Percentiles rank a stretch among this genome's conserved stretches.
Evolutionary conservation across 1,284 basidiomycete species (phyloP).

Genomic region (Grifola frondosa): DNA sequence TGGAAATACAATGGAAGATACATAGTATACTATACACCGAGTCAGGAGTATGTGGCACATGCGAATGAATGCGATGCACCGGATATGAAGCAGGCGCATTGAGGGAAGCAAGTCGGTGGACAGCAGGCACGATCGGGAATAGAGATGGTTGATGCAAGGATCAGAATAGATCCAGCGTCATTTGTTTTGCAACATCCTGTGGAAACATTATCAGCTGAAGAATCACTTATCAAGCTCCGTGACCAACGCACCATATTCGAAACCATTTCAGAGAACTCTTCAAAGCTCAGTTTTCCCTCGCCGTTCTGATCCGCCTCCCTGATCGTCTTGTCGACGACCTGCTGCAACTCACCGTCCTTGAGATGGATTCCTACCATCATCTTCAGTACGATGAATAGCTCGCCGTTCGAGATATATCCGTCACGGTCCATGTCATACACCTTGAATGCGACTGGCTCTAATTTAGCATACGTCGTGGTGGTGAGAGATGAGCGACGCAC

Average conservation of each 20-base stretch:
- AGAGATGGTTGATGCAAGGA: slow-evolving; percentile 3
- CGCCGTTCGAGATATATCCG: slow-evolving; percentile 97
- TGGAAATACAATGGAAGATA: too few relatives aligned
- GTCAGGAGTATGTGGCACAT: too few relatives aligned
- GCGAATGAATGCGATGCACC: too few relatives aligned
- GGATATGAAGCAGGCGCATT: too few relatives aligned
- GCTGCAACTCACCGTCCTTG: slow-evolving; percentile 99
- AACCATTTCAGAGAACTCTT: slow-evolving; percentile 96
- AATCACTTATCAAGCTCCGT: slow-evolving; percentile 22
- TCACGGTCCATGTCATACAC: slow-evolving; percentile 99
- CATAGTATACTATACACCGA: too few relatives aligned
- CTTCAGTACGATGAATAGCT: slow-evolving; percentile 97
- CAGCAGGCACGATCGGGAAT: too few relatives aligned
- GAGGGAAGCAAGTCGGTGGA: too few relatives aligned
- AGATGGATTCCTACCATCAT: slow-evolving; percentile 99
- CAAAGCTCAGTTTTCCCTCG: slow-evolving; percentile 95
- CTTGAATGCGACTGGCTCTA: slow-evolving; percentile 95
- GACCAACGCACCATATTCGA: slow-evolving; percentile 80
- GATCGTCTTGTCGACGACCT: slow-evolving; percentile 99
- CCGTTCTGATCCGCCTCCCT: slow-evolving; percentile 99
- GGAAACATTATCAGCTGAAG: slow-evolving; percentile 1
- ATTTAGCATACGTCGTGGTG: neutral
- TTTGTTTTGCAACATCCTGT: slow-evolving; percentile 94
- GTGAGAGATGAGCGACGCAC: slow-evolving; percentile 49
- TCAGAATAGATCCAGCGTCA: slow-evolving; percentile 92